These are phyloP conservation scores for Ilyonectria robusta DNA, from an alignment of 2,329 filamentous ascomycete genomes.

Conservation along the genomic window DNA sequence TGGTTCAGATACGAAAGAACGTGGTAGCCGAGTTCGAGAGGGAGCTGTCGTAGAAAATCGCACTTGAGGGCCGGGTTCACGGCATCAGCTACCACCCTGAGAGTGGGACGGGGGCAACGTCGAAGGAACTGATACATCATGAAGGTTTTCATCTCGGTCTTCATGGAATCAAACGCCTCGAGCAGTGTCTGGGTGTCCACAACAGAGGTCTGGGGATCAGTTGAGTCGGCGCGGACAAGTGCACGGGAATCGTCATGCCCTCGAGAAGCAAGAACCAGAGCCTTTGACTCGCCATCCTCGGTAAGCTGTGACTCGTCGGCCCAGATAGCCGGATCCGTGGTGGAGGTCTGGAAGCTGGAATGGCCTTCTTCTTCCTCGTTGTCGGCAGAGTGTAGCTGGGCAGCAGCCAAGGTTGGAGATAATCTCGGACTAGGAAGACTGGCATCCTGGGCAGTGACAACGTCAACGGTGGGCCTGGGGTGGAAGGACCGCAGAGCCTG, in stretches of 20 bases:
- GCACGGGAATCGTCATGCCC: constrained; percentile 44
- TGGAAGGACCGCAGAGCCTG: constrained; percentile 63
- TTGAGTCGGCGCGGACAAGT: constrained; percentile 44
- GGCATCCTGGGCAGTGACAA: constrained; percentile 84
- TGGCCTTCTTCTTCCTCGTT: constrained; percentile 58
- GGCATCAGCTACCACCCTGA: constrained; percentile 89
- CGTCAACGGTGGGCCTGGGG: constrained; percentile 72
- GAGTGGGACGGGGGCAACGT: constrained; percentile 87
- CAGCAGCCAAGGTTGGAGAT: constrained; percentile 89
- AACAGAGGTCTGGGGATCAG: constrained; percentile 55
- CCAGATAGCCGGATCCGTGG: constrained; percentile 51
- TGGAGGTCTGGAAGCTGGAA: constrained; percentile 51
- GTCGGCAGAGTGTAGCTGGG: constrained; percentile 65
- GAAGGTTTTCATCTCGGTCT: constrained; percentile 91
- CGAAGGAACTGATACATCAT: constrained; percentile 97
- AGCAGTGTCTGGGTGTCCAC: constrained; percentile 90
- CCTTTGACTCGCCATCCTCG: constrained; percentile 48
- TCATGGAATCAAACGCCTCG: constrained; percentile 91
- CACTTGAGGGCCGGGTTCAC: constrained; percentile 96
- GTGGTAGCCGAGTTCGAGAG: constrained; percentile 88
- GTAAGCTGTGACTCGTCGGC: constrained; percentile 60
- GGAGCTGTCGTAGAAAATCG: constrained; percentile 89
- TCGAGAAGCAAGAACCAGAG: constrained; percentile 43
- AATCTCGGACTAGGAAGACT: constrained; percentile 95
- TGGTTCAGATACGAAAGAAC: constrained; percentile 90